Evolutionary conservation across 2,329 filamentous ascomycete genomes (phyloP).

Genomic region (Alternaria burnsii): DNA sequence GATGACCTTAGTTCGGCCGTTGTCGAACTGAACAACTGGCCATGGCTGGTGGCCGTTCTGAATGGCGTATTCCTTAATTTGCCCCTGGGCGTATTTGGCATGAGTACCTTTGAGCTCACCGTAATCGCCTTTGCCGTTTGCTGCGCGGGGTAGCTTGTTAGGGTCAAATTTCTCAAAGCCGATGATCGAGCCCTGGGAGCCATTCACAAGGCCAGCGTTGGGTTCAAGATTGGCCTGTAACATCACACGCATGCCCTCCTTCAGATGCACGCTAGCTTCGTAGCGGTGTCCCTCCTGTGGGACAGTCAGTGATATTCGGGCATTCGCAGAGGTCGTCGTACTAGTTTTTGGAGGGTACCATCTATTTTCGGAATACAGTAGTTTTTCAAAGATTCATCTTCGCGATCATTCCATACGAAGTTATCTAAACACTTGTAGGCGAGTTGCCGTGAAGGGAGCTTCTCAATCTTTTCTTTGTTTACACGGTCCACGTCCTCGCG

Average conservation of each 20-base stretch:
- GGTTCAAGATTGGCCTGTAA: constrained; percentile 60
- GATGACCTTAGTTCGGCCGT: constrained; percentile 57
- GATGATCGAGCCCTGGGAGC: constrained; percentile 44
- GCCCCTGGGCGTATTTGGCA: constrained; percentile 47
- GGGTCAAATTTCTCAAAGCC: constrained; percentile 50
- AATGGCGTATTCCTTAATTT: constrained; percentile 54
- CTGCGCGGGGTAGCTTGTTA: constrained; percentile 37
- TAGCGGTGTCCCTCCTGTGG: constrained; percentile 56
- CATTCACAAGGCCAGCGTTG: constrained; percentile 43
- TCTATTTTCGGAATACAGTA: constrained; percentile 14
- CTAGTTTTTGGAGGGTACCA: constrained; percentile 31
- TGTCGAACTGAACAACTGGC: constrained; percentile 64
- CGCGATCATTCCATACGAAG: constrained; percentile 51
- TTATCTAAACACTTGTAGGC: constrained; percentile 52
- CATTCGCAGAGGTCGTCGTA: not conserved
- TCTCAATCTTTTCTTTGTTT: constrained; percentile 47
- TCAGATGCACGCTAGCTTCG: constrained; percentile 56
- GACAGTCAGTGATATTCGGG: not conserved
- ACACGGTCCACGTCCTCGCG: constrained; percentile 45
- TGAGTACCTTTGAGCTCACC: constrained; percentile 50
- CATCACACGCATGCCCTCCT: constrained; percentile 62
- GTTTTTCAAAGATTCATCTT: constrained; percentile 26
- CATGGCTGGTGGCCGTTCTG: constrained; percentile 50
- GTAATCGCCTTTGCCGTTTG: constrained; percentile 7
- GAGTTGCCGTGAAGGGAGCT: constrained; percentile 33